Conservation (phyloP, 208 protist species). For the Phytomonas serpens region DNA sequence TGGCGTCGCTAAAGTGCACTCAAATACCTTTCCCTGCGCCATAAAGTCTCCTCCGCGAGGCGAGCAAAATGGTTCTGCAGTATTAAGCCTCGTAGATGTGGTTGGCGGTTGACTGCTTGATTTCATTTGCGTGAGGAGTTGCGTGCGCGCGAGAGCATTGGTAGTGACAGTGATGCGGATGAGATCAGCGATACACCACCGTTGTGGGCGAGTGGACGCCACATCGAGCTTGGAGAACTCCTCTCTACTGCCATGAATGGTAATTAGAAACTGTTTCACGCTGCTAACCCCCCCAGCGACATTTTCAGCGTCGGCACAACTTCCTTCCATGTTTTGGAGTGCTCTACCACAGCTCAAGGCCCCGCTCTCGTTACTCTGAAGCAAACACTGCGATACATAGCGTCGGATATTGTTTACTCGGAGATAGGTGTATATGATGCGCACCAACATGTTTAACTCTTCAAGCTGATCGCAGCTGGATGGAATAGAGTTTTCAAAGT, state of each 20-base stretch:
- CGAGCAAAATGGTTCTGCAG: not conserved
- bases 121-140: not conserved
- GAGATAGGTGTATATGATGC: conserved; percentile 34
- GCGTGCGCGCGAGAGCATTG: conserved; percentile 19
- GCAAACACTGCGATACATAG: not conserved
- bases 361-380: conserved; percentile 7
- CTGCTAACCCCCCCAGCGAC: conserved; percentile 8
- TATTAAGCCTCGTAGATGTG: not conserved
- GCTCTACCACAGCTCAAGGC: not conserved
- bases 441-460: conserved; percentile 29
- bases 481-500: conserved; percentile 28
- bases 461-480: conserved; percentile 29
- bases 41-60: not conserved
- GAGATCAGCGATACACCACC: conserved; percentile 28
- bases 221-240: conserved; percentile 18
- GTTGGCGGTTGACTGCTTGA: not conserved
- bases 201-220: conserved; percentile 9
- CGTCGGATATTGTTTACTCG: conserved; percentile 9
- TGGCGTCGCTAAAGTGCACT: not conserved
- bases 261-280: conserved; percentile 7
- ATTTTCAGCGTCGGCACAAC: conserved; percentile 9
- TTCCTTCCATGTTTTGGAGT: not conserved
- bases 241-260: conserved; percentile 17
- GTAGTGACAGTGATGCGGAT: conserved; percentile 23
- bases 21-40: not conserved